phyloP scores from a whole-genome alignment of 257 asterid species.

The Cinchona pubescens region DNA sequence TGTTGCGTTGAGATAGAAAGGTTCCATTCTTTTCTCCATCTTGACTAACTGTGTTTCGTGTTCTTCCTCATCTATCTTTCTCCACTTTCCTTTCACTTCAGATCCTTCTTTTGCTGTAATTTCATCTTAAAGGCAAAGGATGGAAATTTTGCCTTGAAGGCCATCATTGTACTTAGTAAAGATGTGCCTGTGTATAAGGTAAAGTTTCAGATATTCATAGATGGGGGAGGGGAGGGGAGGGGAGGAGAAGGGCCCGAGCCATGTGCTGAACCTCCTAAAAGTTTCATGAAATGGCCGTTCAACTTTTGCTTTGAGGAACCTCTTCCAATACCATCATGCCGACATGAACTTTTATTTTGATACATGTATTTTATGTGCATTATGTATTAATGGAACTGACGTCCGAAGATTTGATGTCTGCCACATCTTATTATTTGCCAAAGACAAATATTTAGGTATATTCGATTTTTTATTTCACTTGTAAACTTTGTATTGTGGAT shows the following conservation, averaged over 20 bases:
- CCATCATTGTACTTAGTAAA: background rate
- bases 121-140: background rate
- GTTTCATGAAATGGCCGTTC: background rate
- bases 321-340: background rate
- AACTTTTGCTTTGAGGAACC: background rate
- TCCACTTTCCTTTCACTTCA: background rate
- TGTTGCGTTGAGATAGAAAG: background rate
- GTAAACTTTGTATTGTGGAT: too few species aligned
- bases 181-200: background rate
- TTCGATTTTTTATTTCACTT: too few species aligned
- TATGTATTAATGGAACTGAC: constrained; percentile 12
- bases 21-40: constrained; percentile 2
- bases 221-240: too few species aligned
- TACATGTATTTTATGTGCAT: background rate
- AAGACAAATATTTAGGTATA: too few species aligned
- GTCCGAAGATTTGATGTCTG: constrained; percentile 41
- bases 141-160: too few species aligned
- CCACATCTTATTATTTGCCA: constrained; percentile 21
- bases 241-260: background rate
- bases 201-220: background rate
- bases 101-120: background rate
- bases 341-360: background rate
- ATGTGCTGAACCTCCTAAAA: background rate
- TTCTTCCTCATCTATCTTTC: background rate
- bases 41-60: background rate